These are phyloP conservation scores for Pseudogymnoascus sp. DNA, from an alignment of 2,329 filamentous ascomycete genomes.

Conservation along the genomic window DNA sequence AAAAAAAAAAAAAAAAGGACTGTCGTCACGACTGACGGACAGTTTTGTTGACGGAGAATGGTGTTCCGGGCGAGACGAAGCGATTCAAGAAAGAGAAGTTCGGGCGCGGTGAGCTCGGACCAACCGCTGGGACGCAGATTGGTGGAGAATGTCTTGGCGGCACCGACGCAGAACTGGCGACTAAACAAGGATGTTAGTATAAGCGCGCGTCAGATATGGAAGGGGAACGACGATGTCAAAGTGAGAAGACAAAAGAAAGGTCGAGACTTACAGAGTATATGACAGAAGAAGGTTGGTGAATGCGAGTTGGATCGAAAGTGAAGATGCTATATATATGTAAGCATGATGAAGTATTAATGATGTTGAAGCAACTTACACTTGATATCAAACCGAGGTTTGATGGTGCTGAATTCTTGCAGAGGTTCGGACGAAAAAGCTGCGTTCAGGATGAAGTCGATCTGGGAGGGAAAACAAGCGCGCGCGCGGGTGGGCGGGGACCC, in stretches of 20 bases:
- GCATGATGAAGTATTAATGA: background rate
- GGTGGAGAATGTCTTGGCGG: slow-evolving; percentile 6
- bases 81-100: background rate
- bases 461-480: background rate
- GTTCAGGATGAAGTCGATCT: background rate
- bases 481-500: background rate
- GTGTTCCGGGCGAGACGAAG: background rate
- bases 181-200: background rate
- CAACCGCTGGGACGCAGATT: background rate
- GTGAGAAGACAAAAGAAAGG: background rate
- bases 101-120: background rate
- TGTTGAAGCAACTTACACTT: background rate
- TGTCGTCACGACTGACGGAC: slow-evolving; percentile 3
- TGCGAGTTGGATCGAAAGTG: background rate
- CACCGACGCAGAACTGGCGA: background rate
- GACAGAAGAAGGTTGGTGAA: background rate
- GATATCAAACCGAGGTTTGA: background rate
- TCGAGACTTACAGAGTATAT: background rate
- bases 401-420: background rate
- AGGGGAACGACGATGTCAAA: background rate
- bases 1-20: background rate
- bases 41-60: background rate
- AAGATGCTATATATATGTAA: background rate
- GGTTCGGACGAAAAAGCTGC: background rate
- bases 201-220: background rate